phyloP scores from a whole-genome alignment of 352 stramenopile genomes.

The Phytophthora cryptogea region DNA sequence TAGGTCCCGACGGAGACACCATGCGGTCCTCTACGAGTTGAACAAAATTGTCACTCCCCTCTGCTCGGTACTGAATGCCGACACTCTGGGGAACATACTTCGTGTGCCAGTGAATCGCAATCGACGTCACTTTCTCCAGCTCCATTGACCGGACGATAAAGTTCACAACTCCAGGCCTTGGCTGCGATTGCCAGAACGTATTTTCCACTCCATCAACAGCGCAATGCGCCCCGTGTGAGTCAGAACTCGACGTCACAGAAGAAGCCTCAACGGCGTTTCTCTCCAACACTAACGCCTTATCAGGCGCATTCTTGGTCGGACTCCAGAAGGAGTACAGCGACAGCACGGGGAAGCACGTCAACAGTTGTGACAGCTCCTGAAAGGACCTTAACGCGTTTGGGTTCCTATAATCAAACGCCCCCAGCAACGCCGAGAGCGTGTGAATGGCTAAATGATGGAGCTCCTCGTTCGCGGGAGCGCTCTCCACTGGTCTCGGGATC shows the following conservation, averaged over 20 bases:
- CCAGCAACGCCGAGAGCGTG: conserved; percentile 69
- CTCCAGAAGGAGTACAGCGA: conserved; percentile 89
- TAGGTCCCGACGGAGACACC: conserved; percentile 24
- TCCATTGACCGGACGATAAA: conserved; percentile 50
- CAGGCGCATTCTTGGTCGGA: conserved; percentile 61
- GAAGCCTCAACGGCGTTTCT: conserved; percentile 59
- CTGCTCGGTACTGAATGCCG: conserved; percentile 54
- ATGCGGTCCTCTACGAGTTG: conserved; percentile 40
- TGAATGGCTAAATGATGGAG: conserved; percentile 87
- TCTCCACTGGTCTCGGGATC: conserved; percentile 39
- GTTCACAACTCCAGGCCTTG: conserved; percentile 49
- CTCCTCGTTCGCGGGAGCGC: conserved; percentile 50
- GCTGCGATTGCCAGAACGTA: conserved; percentile 82
- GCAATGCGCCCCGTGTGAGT: conserved; percentile 47
- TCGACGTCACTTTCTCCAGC: conserved; percentile 55
- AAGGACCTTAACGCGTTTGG: conserved; percentile 61
- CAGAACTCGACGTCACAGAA: conserved; percentile 53
- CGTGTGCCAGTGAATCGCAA: conserved; percentile 73
- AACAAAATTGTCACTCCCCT: conserved; percentile 44
- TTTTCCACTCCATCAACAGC: conserved; percentile 58
- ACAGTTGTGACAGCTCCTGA: conserved; percentile 74
- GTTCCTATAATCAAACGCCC: conserved; percentile 73
- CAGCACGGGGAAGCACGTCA: conserved; percentile 74
- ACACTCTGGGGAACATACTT: conserved; percentile 65
- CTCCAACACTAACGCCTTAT: conserved; percentile 52